Evolutionary conservation across 2,329 filamentous ascomycete species (phyloP), one percentile per base, ranked within the genome.

Genomic region (Trichoderma lentiforme): DNA sequence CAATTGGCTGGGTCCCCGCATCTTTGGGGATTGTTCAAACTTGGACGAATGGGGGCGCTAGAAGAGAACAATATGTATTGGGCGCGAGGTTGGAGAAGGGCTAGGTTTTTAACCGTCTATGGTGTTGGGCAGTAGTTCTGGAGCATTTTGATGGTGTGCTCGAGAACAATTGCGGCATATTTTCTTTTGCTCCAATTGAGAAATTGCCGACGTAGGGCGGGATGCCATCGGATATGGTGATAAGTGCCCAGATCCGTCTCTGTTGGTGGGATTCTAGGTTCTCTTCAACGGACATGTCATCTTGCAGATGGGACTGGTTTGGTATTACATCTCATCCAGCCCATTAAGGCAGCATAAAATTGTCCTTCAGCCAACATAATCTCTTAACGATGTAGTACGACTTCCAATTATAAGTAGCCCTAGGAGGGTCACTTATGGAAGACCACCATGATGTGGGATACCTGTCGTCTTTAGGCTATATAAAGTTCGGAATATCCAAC

Each of bases 1-100:
- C 43, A 57, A 70, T 64, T 70, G 58, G 68, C 47, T 64, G 68
- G 7, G 21, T 57, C 68, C 47, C 68, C 68, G 58, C 68, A 70
- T 60, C 18, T 67, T 56, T 32, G 51, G 21, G 53, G 64, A 32
- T 47, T 58, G 65, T 58, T 58, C 36, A 11, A 1, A n/a, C 12
- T n/a, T 47, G 53, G 64, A 60, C 51, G 64, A 60, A 68, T 60
- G 21, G 53, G 34, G 65, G n/a, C 65, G 53, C 65, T 58, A 60
- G 65, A 43, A 2, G 53, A 47, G 65, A 60, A 68, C 65, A 68
- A 68, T 68, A 32, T 36, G n/a, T 11, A 30, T 18, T 60, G 51
- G 65, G 9, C 36, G 63, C 18, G 47, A 36, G n/a, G 30, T 36
- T 66, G 63, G 63, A 36, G 47, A 36, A 36, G 43, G 9, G n/a